Percentiles rank a stretch among this genome's conserved stretches.
Evolutionary conservation across 768 basidiomycete genomes (phyloP).

Genomic region (Pleurotus cornucopiae): DNA sequence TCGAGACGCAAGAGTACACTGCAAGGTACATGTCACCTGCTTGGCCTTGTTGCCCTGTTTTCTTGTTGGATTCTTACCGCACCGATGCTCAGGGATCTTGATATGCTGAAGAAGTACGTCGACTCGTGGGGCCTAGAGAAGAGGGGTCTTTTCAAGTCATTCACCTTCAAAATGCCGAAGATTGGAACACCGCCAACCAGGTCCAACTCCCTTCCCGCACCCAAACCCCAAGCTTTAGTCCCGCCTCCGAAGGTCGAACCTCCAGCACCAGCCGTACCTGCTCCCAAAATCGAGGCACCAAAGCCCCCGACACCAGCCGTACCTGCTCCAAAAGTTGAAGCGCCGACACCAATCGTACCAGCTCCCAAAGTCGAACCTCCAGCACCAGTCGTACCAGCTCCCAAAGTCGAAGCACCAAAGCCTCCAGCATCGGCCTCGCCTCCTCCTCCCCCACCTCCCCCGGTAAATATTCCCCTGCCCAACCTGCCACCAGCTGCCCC

Average conservation of each 20-base stretch:
- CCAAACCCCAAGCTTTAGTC: neutral
- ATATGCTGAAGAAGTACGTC: no score
- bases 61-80: no score
- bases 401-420: neutral
- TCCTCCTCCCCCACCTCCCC: neutral
- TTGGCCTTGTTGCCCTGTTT: no score
- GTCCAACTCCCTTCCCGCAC: neutral
- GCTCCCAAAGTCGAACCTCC: neutral
- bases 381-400: neutral
- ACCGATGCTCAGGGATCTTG: no score
- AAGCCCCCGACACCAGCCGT: neutral
- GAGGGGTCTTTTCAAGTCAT: no score
- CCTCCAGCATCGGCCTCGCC: neutral
- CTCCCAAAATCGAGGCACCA: neutral
- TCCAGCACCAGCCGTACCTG: neutral
- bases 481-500: neutral
- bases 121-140: no score
- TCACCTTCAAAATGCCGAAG: no score
- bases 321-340: neutral
- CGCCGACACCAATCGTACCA: neutral
- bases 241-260: neutral
- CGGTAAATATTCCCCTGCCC: neutral
- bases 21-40: no score
- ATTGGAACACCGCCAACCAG: no score
- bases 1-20: no score